Base-by-base conservation (phyloP, 2,329 filamentous ascomycete species). In the Decorospora gaudefroyi region DNA sequence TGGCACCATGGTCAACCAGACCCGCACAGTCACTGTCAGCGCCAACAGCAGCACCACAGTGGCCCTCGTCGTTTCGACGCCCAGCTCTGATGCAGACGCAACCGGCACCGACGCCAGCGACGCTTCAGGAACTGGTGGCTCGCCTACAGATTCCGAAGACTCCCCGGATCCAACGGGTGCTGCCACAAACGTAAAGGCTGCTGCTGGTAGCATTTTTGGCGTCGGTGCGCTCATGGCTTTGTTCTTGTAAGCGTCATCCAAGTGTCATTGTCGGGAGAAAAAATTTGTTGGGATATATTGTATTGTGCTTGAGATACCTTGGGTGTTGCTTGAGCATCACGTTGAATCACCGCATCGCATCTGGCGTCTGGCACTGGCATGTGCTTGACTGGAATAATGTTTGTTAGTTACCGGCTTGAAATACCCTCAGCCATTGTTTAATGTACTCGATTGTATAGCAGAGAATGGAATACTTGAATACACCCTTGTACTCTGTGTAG, bases 21-120 rank as follows among this genome's bases (percentile, higher is more conserved):
- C 62, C 46, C 52, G 53, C 31, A 61, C 60, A 27, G 36, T 68
- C 19, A 58, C 64, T 31, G 65, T 71, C 52, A 62, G 57, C 42
- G 67, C 61, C 45, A 62, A 63, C 60, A 70, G 62, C 62, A 63
- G 57, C 51, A 68, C 65, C 45, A 68, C 66, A 26, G 39, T 68
- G 31, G 37, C 57, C 26, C 31, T 61, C 22, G 46, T 42, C 37
- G 40, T 25, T 16, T 25, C 55, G n/a, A 34, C 47, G 12, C 50
- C 53, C 19, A 35, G 49, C 10, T 40, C 53, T 15, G 45, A 35
- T 17, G 42, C 49, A 4, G 22, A 29, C 7, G 36, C 46, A 5
- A 53, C 55, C 12, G 53, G 49, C 38, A 40, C 11, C 39, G 50
- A 42, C 28, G 31, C 33, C 21, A 39, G 48, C 13, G 50, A 43